Evolutionary conservation across 768 basidiomycete species (phyloP).

Genomic region (Auriscalpium vulgare): DNA sequence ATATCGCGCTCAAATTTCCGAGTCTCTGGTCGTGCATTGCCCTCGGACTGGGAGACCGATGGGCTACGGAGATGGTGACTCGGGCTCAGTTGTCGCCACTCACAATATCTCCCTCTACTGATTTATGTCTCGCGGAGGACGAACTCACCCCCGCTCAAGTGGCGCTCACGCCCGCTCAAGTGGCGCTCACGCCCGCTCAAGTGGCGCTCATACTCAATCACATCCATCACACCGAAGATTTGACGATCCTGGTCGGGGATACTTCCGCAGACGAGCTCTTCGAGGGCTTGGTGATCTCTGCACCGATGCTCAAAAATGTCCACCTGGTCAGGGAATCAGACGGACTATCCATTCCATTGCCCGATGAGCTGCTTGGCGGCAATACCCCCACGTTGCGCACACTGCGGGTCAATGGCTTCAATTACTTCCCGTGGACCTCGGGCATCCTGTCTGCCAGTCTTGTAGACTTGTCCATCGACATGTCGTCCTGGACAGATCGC

Average conservation of each 20-base stretch:
- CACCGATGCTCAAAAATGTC: not conserved
- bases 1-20: not conserved
- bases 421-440: not conserved
- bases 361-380: not conserved
- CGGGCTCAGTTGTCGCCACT: not conserved
- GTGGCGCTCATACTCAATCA: not conserved
- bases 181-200: no score
- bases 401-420: not conserved
- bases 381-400: not conserved
- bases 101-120: not conserved
- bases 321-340: not conserved
- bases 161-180: no score
- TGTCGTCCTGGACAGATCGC: not conserved
- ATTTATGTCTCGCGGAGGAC: not conserved
- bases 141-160: no score
- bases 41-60: not conserved
- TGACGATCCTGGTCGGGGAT: not conserved
- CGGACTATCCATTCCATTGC: not conserved
- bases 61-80: not conserved
- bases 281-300: not conserved
- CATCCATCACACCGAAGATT: not conserved
- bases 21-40: not conserved
- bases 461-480: not conserved
- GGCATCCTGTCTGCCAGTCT: not conserved
- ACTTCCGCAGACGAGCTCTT: not conserved